Conservation (phyloP, 306 rosid species). For the Arachis hypogaea region DNA sequence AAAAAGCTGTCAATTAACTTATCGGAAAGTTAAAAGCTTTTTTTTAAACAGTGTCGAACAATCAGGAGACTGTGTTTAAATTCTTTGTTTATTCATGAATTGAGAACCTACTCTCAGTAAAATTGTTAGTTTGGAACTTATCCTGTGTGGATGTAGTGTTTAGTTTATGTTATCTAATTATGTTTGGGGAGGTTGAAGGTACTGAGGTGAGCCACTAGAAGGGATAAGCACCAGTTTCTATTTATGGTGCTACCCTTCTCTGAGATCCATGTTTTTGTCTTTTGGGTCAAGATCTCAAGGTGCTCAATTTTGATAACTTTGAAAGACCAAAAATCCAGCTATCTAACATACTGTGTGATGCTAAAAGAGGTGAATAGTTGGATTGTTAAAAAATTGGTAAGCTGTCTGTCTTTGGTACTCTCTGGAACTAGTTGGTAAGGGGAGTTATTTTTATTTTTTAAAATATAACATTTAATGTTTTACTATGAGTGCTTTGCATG, state of each 20-base stretch:
- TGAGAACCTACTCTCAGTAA: neutral
- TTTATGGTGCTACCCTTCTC: neutral
- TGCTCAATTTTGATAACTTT: constrained; percentile 1
- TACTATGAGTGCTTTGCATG: neutral
- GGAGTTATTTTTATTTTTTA: neutral
- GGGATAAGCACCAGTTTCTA: neutral
- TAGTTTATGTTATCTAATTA: neutral
- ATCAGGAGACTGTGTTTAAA: neutral
- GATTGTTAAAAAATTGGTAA: neutral
- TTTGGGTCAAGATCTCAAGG: neutral
- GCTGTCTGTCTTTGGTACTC: neutral
- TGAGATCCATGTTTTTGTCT: neutral
- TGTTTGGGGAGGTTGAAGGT: neutral
- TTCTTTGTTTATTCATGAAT: neutral
- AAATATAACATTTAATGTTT: neutral
- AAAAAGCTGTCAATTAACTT: too few species aligned
- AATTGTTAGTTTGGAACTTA: neutral
- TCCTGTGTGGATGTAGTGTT: neutral
- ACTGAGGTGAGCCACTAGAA: neutral
- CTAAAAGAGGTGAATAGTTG: neutral
- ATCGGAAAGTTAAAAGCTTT: too few species aligned
- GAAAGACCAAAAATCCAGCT: neutral
- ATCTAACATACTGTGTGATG: neutral
- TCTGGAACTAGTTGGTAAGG: neutral
- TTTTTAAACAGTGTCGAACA: too few species aligned